A percentile compares a stretch with the other conserved stretches of the same genome.
phyloP scores from a whole-genome alignment of 2,329 filamentous ascomycete genomes.

The Parastagonospora avenae region DNA sequence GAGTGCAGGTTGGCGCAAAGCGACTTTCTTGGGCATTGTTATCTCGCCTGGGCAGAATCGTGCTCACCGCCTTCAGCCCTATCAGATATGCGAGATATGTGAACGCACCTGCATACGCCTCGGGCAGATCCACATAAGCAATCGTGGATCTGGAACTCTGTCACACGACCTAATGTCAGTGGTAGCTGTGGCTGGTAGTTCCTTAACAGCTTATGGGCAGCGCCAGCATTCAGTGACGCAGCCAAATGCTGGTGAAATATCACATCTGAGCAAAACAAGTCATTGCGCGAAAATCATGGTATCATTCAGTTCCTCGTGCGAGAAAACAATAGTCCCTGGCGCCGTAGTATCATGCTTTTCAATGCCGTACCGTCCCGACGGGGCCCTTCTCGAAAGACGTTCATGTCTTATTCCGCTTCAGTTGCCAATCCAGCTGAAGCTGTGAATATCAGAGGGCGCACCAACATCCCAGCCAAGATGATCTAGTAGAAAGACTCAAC shows the following conservation, averaged over 20 bases:
- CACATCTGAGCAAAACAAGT: too few species aligned
- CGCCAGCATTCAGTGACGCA: too few species aligned
- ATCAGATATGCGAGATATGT: constrained; percentile 1
- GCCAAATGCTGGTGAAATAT: too few species aligned
- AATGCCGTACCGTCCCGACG: neutral
- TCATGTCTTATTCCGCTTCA: constrained; percentile 4
- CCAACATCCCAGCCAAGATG: constrained; percentile 1
- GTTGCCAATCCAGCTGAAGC: neutral
- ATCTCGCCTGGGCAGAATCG: constrained; percentile 26
- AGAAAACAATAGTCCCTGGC: neutral
- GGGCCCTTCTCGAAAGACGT: neutral
- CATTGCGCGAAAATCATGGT: constrained; percentile 14
- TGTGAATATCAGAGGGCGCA: neutral
- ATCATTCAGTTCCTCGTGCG: constrained; percentile 29
- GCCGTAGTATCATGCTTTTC: neutral
- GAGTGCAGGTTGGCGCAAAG: constrained; percentile 15
- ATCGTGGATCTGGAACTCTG: neutral
- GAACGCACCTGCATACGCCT: constrained; percentile 20
- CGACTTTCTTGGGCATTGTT: constrained; percentile 9
- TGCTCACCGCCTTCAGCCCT: constrained; percentile 42
- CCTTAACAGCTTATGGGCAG: too few species aligned
- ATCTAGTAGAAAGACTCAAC: constrained; percentile 96
- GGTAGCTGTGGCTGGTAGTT: too few species aligned
- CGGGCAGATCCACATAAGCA: neutral
- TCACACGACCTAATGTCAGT: neutral